These are phyloP conservation scores for Apiospora pterosperma DNA, from an alignment of 2,329 filamentous ascomycete genomes.

Conservation along the genomic window DNA sequence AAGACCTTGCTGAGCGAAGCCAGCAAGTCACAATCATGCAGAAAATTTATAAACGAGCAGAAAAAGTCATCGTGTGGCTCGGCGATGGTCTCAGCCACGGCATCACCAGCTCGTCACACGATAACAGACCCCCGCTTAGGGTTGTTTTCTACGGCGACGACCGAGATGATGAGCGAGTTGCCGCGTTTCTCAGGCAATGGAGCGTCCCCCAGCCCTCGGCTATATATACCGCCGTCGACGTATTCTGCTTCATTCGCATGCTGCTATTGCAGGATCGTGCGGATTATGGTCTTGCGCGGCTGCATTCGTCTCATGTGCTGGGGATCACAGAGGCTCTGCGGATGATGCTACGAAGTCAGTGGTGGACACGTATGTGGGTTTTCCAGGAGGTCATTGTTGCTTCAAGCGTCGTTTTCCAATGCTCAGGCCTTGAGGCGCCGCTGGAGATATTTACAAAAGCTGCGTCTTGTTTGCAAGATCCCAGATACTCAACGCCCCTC, in stretches of 20 bases:
- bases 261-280: neutral
- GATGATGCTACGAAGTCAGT: neutral
- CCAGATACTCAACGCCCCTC: neutral
- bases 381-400: constrained; percentile 2
- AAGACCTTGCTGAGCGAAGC: neutral
- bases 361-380: constrained; percentile 2
- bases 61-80: neutral
- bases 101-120: neutral
- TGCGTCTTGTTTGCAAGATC: neutral
- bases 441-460: neutral
- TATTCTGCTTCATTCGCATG: neutral
- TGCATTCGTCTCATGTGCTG: neutral
- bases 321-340: neutral
- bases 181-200: neutral
- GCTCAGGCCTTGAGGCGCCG: neutral
- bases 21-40: neutral
- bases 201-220: neutral
- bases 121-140: neutral
- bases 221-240: neutral
- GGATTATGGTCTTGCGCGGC: neutral
- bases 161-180: neutral
- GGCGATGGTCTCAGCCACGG: neutral
- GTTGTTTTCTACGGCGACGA: neutral
- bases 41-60: neutral
- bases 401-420: neutral